Conservation (phyloP, 768 basidiomycete species). For the Rhodotorula kratochvilovae region DNA sequence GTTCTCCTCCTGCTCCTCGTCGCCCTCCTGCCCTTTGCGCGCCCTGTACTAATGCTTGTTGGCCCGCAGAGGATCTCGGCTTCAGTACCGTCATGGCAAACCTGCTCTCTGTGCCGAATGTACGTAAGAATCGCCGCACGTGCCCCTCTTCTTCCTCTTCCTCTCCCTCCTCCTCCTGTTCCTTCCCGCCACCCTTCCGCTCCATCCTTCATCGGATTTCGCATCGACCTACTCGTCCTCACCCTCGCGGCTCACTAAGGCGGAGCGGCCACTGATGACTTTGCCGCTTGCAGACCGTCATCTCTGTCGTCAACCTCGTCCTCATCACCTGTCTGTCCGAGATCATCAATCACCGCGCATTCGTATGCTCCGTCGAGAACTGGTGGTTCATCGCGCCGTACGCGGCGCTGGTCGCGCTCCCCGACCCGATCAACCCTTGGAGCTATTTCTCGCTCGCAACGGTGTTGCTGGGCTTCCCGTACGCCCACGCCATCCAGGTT, state of each 20-base stretch:
- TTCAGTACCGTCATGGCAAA: conserved; percentile 47
- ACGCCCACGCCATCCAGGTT: conserved; percentile 46
- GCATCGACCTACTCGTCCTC: too few species aligned
- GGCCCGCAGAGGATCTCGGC: conserved; percentile 22
- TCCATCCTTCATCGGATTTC: too few species aligned
- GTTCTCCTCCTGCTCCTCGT: too few species aligned
- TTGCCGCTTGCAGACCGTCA: conserved; percentile 17
- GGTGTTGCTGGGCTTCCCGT: conserved; percentile 43
- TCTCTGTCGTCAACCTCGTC: conserved; percentile 45
- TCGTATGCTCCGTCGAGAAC: conserved; percentile 43
- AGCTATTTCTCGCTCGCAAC: background rate
- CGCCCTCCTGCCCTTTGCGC: too few species aligned
- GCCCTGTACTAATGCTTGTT: too few species aligned
- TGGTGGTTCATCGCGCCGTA: conserved; percentile 42
- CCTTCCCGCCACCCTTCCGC: too few species aligned
- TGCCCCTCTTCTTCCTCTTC: too few species aligned
- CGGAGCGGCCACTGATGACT: too few species aligned
- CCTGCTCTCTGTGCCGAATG: conserved; percentile 45
- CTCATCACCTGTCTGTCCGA: conserved; percentile 38
- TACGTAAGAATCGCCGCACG: too few species aligned
- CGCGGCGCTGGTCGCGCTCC: background rate
- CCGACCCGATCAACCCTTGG: background rate
- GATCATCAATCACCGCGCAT: conserved; percentile 38
- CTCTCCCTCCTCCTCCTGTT: too few species aligned
- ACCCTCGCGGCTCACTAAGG: too few species aligned